These are phyloP conservation scores for Porphyra umbilicalis DNA, from an alignment of 31 red algal species.

Conservation along the genomic window DNA sequence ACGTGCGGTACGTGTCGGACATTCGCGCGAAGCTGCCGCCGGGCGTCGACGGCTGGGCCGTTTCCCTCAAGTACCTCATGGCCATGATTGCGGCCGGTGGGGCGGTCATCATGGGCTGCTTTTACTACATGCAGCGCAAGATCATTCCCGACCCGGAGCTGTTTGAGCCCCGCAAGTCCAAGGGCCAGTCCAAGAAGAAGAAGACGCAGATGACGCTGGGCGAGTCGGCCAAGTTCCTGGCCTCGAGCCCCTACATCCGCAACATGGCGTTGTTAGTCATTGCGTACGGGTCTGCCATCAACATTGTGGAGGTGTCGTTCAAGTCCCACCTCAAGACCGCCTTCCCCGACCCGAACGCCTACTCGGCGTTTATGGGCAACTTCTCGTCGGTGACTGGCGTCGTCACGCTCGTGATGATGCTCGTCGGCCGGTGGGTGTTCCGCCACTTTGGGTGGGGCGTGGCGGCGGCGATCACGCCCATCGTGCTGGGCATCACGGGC, in stretches of 20 bases:
- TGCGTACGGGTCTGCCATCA: conserved; percentile 94
- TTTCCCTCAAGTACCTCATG: conserved; percentile 91
- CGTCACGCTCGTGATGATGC: conserved; percentile 84
- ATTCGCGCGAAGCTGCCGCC: conserved; percentile 77
- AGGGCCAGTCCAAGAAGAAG: conserved; percentile 51
- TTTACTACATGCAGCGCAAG: conserved; percentile 82
- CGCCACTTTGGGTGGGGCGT: conserved; percentile 87
- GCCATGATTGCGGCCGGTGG: conserved; percentile 65
- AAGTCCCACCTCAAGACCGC: conserved; percentile 73
- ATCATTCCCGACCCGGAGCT: conserved; percentile 76
- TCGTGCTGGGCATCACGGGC: conserved; percentile 86
- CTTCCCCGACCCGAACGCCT: conserved; percentile 87
- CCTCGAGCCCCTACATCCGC: conserved; percentile 84
- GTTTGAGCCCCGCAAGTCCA: conserved; percentile 42
- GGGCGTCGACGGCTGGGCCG: conserved; percentile 85
- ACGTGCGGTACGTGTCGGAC: conserved; percentile 87
- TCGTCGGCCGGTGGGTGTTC: conserved; percentile 86
- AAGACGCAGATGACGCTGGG: conserved; percentile 79
- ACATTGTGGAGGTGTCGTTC: conserved; percentile 97
- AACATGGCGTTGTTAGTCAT: conserved; percentile 91
- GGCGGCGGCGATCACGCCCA: conserved; percentile 84
- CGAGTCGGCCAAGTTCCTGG: conserved; percentile 86
- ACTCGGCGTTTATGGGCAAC: conserved; percentile 95
- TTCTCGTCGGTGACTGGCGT: conserved; percentile 82
- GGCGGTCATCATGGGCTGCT: conserved; percentile 54